Base-by-base conservation (phyloP, 2,329 filamentous ascomycete species). In the Fusarium coicis region DNA sequence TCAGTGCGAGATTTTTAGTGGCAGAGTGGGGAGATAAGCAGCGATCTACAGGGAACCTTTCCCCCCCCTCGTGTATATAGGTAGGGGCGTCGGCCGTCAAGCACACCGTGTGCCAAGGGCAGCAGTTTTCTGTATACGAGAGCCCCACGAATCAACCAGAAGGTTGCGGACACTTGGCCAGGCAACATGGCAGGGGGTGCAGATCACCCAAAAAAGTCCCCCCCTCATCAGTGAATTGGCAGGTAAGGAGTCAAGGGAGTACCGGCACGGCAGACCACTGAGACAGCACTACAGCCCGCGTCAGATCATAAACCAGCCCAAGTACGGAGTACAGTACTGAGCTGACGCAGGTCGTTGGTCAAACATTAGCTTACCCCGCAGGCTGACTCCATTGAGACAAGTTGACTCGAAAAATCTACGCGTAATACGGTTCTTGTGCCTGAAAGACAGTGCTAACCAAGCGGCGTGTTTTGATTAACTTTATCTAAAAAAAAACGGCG, bases 11-110 rank as follows among this genome's bases (percentile, higher is more conserved):
- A 40, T 46, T 70, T 69, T 70, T 44, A 42, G 58, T 50, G 23
- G 21, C 18, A 42, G 32, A 58, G 56, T 68, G 66, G 56, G 30
- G 56, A 62, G 53, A 54, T n/a, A 32, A 62, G 65, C 43, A 46
- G 37, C 40, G 57, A 69, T 68, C 50, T 43, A 47, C 66, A 65
- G 32, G 58, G 52, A 58, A 59, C 28, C 28, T 34, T 66, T 66
- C 39, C 28, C 4, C 42, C 16, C 18, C 44, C 61, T 70, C 68
- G 66, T 70, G 68, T 70, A 70, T 66, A 61, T 30, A 70, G 53
- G 67, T 70, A 70, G 53, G 68, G 55, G 50, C 30, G 23, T 53
- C 18, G 68, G 46, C 44, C 30, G n/a, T 53, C n/a, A 21, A 53
- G 43, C 47, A 34, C n/a, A 30, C 11, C 36, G 40, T 42, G 19